Evolutionary conservation across 2,329 filamentous ascomycete genomes (phyloP), one percentile per base, ranked within the genome.

Genomic region (Talaromyces sp.): DNA sequence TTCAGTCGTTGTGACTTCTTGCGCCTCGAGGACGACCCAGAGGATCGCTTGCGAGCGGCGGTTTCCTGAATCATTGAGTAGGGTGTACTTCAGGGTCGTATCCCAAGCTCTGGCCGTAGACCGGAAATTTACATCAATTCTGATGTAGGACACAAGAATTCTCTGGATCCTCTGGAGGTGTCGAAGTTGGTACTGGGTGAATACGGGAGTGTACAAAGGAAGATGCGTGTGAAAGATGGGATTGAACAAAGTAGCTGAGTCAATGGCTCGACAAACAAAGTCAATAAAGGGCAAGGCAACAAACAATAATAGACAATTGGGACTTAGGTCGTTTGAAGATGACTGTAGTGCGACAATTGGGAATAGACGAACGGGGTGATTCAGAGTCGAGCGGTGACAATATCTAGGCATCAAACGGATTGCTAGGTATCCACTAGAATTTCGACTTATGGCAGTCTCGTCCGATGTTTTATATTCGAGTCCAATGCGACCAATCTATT

Each of bases 61-160:
- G 59, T 58, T 15, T 54, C 61, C 34, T 63, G 40, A 47, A 62
- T 53, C 64, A 66, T 66, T 47, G 38, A 51, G 29, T 17, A n/a
- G 36, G 27, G 1, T 29, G 19, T 25, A 36, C 11, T 25, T 19
- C 19, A 38, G n/a, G 22, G 17, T 34, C 10, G 25, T 22, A 10
- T 29, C 8, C 31, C 22, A 53, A 27, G 34, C 59, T 40, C 59
- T 60, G 13, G 6, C 38, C n/a, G 10, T 43, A 15, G n/a, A 27
- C 25, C 15, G 13, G 11, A 54, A 29, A 22, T 13, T n/a, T 22
- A 31, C 8, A 31, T 53, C 47, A 27, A 49, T 29, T n/a, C 8
- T 36, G 31, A 15, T 38, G 43, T 40, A 54, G 53, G 53, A 56
- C 31, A 36, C 29, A 56, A 51, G 47, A 10, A 25, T n/a, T 56